A percentile compares a stretch with the other conserved stretches of the same genome.
phyloP scores from a whole-genome alignment of 2,329 filamentous ascomycete species.

The Fusarium sublunatum region DNA sequence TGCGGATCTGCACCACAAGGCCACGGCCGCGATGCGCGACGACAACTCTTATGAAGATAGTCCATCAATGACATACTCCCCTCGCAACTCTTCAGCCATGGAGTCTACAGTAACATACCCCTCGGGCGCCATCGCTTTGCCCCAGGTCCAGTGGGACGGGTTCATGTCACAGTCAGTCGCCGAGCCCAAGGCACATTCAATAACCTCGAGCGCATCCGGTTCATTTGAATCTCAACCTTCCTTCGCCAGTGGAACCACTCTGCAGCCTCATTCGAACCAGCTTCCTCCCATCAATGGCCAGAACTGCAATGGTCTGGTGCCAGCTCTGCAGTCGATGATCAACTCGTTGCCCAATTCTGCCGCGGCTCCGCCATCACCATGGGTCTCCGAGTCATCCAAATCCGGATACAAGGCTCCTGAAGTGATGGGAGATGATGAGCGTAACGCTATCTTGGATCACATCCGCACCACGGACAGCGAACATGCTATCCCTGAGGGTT shows the following conservation, averaged over 20 bases:
- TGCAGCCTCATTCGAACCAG: conserved; percentile 69
- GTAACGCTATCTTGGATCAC: conserved; percentile 85
- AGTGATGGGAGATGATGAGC: conserved; percentile 84
- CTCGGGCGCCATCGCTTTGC: conserved; percentile 81
- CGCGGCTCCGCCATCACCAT: conserved; percentile 78
- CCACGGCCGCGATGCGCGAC: conserved; percentile 75
- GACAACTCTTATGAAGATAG: conserved; percentile 67
- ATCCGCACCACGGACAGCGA: conserved; percentile 85
- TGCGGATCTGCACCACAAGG: conserved; percentile 97
- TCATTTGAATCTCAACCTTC: conserved; percentile 76
- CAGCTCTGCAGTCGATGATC: conserved; percentile 77
- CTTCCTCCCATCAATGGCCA: conserved; percentile 77
- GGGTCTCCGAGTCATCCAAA: conserved; percentile 73
- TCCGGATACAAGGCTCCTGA: conserved; percentile 79
- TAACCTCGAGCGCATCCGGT: conserved; percentile 71
- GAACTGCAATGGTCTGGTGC: conserved; percentile 68
- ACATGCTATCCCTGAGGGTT: conserved; percentile 85
- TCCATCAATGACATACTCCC: conserved; percentile 76
- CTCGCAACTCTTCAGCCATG: conserved; percentile 77
- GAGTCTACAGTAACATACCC: conserved; percentile 82
- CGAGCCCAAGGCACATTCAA: conserved; percentile 81
- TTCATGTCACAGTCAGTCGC: conserved; percentile 78
- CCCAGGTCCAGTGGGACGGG: conserved; percentile 91
- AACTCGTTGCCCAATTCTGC: conserved; percentile 76
- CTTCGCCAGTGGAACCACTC: conserved; percentile 68